A percentile compares a stretch with the other conserved stretches of the same genome.
Conservation (phyloP, 805 yeast genomes). For the Barnettozyma wickerhamii region DNA sequence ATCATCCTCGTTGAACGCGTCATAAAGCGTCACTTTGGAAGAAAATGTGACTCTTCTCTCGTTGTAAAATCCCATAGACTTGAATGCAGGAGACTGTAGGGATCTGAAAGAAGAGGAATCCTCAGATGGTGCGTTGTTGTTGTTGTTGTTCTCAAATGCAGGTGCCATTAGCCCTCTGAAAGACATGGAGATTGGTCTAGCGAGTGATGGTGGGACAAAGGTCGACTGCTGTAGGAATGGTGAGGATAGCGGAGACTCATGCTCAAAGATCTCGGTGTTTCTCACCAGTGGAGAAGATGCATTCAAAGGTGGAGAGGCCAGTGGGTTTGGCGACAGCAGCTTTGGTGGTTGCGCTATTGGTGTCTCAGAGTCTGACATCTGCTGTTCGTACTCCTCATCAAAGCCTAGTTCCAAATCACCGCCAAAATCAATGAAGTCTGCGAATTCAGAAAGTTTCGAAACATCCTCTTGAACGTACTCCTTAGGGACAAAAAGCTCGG, state of each 20-base stretch:
- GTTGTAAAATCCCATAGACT: neutral
- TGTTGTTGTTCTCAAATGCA: slow-evolving; percentile 39
- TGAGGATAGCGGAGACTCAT: slow-evolving; percentile 17
- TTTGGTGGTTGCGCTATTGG: slow-evolving; percentile 10
- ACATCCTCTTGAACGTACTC: slow-evolving; percentile 28
- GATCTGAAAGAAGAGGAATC: slow-evolving; percentile 29
- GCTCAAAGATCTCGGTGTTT: slow-evolving; percentile 1
- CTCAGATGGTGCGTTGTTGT: slow-evolving; percentile 18
- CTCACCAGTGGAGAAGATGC: slow-evolving; percentile 1
- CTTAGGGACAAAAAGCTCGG: neutral
- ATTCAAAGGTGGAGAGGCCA: slow-evolving; percentile 16
- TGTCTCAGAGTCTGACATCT: neutral
- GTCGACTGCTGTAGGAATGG: slow-evolving; percentile 21
- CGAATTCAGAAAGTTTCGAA: slow-evolving; percentile 40
- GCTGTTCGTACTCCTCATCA: slow-evolving; percentile 16
- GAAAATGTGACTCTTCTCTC: slow-evolving; percentile 54
- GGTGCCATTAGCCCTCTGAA: slow-evolving; percentile 63
- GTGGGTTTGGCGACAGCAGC: no score
- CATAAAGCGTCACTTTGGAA: slow-evolving; percentile 76
- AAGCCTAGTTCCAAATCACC: slow-evolving; percentile 35
- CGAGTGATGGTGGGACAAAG: slow-evolving; percentile 8
- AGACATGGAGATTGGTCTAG: slow-evolving; percentile 43
- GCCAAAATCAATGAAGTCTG: slow-evolving; percentile 42
- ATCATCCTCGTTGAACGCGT: slow-evolving; percentile 76
- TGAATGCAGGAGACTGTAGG: neutral